phyloP scores from a whole-genome alignment of 345 rosid species.

The Streptanthus diversifolius region DNA sequence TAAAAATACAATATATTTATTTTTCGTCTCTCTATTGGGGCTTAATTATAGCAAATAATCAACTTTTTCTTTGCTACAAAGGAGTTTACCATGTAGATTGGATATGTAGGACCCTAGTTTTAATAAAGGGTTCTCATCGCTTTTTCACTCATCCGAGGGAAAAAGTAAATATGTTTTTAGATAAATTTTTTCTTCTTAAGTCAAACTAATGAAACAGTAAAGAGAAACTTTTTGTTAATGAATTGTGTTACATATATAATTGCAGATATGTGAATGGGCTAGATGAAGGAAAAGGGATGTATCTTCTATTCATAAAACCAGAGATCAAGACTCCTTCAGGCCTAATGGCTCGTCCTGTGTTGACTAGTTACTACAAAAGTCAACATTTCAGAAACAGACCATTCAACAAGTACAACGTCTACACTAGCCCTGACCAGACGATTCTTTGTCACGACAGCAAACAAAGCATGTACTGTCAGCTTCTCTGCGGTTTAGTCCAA shows the following conservation, averaged over 20 bases:
- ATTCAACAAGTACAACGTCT: constrained; percentile 68
- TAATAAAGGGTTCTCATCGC: not conserved
- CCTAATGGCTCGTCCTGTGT: constrained; percentile 85
- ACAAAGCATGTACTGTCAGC: constrained; percentile 93
- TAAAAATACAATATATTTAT: not conserved
- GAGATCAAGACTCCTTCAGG: constrained; percentile 82
- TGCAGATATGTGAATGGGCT: constrained; percentile 74
- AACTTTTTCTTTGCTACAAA: not conserved
- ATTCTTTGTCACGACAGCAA: constrained; percentile 85
- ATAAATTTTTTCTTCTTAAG: not conserved
- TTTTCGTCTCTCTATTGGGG: not conserved
- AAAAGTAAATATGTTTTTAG: not conserved
- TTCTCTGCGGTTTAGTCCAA: constrained; percentile 80
- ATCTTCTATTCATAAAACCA: constrained; percentile 74
- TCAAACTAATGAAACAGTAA: constrained; percentile 37
- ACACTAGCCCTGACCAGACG: constrained; percentile 87
- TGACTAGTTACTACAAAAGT: constrained; percentile 94
- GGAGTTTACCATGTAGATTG: not conserved
- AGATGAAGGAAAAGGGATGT: constrained; percentile 95
- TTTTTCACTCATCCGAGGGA: not conserved
- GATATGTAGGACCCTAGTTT: not conserved
- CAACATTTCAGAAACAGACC: constrained; percentile 71
- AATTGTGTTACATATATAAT: constrained; percentile 3
- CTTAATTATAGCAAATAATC: not conserved
- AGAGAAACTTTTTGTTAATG: not conserved